Conservation (phyloP, 1,284 basidiomycete species). For the Ceratobasidium sp. region DNA sequence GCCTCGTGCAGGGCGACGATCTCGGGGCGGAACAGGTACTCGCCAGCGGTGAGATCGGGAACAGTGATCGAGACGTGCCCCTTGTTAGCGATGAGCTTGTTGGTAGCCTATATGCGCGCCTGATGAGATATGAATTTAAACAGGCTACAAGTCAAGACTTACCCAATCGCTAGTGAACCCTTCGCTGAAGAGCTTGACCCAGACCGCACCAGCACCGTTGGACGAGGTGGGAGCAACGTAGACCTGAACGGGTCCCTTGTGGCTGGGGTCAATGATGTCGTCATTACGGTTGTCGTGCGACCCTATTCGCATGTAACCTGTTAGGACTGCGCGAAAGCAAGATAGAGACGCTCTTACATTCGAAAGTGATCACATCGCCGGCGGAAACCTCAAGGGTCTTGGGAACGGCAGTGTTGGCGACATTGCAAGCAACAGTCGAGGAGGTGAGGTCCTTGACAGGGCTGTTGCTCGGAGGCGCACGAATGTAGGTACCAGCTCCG, state of each 20-base stretch:
- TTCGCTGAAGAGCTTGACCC: constrained; percentile 41
- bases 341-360: constrained; percentile 16
- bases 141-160: background rate
- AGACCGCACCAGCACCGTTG: constrained; percentile 35
- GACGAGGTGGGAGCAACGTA: constrained; percentile 42
- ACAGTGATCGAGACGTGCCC: constrained; percentile 42
- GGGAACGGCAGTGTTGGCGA: constrained; percentile 3
- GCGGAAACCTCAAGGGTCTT: constrained; percentile 30
- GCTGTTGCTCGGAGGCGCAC: constrained; percentile 36
- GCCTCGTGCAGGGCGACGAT: constrained; percentile 44
- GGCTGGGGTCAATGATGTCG: constrained; percentile 39
- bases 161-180: constrained; percentile 30
- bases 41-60: constrained; percentile 40
- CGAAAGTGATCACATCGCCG: constrained; percentile 30
- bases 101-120: constrained; percentile 24
- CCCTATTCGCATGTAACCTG: constrained; percentile 2
- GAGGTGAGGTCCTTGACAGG: constrained; percentile 39
- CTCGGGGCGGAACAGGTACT: constrained; percentile 45
- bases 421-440: constrained; percentile 30
- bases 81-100: constrained; percentile 42
- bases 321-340: background rate
- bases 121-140: background rate
- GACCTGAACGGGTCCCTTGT: constrained; percentile 44
- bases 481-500: constrained; percentile 33
- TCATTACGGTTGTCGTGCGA: constrained; percentile 32